Percentiles rank a stretch among this genome's conserved stretches.
These are phyloP conservation scores for Phaeotremella skinneri DNA, from an alignment of 768 basidiomycete genomes.

Conservation along the genomic window DNA sequence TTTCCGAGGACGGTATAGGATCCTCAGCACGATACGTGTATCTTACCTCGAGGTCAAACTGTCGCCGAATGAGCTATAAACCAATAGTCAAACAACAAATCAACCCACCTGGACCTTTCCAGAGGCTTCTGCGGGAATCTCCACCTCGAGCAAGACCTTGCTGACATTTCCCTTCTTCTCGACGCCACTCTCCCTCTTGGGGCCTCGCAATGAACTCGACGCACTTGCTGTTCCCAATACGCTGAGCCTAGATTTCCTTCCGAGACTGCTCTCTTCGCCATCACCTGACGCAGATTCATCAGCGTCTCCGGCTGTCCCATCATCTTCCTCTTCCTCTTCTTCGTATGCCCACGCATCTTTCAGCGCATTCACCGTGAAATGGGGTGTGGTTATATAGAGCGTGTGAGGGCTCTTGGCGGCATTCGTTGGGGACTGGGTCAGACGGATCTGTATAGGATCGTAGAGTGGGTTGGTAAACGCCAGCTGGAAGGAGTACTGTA, in stretches of 20 bases:
- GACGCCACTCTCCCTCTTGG: slow-evolving; percentile 67
- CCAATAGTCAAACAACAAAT: slow-evolving; percentile 4
- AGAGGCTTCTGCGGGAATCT: slow-evolving; percentile 72
- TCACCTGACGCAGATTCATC: slow-evolving; percentile 53
- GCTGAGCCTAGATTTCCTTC: slow-evolving; percentile 32
- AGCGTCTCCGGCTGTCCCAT: slow-evolving; percentile 54
- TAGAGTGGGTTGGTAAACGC: slow-evolving; percentile 92
- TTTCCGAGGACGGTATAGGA: neutral
- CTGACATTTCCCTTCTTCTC: slow-evolving; percentile 89
- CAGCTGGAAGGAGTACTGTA: slow-evolving; percentile 75
- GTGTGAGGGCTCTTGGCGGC: slow-evolving; percentile 32
- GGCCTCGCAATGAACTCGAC: slow-evolving; percentile 15
- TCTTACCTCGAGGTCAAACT: slow-evolving; percentile 93
- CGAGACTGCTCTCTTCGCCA: slow-evolving; percentile 58
- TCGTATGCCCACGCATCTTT: slow-evolving; percentile 99
- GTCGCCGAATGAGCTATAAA: slow-evolving; percentile 5
- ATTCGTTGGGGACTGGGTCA: slow-evolving; percentile 60
- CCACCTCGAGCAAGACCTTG: slow-evolving; percentile 81
- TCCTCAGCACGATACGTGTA: slow-evolving; percentile 95
- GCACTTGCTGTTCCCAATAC: slow-evolving; percentile 7
- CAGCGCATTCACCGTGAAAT: slow-evolving; percentile 82
- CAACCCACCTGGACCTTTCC: slow-evolving; percentile 74
- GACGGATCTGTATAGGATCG: slow-evolving; percentile 87
- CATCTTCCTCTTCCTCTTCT: slow-evolving; percentile 69
- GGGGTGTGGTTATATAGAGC: slow-evolving; percentile 68